These are phyloP conservation scores for Myriosclerotinia duriaeana DNA, from an alignment of 2,329 filamentous ascomycete species.

Conservation along the genomic window DNA sequence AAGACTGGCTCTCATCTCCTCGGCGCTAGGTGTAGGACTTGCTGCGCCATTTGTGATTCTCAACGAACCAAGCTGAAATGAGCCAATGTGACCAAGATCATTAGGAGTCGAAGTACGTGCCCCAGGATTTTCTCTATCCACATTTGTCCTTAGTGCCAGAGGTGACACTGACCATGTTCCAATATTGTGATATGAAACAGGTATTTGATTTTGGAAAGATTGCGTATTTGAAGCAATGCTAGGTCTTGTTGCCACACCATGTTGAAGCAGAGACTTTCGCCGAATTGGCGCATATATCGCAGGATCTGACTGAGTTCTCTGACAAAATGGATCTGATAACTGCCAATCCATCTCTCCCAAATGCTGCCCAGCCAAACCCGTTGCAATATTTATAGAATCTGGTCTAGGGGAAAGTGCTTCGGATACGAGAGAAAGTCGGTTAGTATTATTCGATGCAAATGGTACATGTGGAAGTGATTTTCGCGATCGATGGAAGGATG, in stretches of 20 bases:
- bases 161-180: conserved; percentile 18
- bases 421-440: conserved; percentile 36
- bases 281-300: conserved; percentile 37
- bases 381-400: conserved; percentile 21
- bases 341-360: conserved; percentile 21
- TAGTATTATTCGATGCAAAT: conserved; percentile 25
- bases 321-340: conserved; percentile 16
- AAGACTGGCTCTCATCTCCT: conserved; percentile 27
- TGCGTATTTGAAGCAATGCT: conserved; percentile 21
- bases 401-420: conserved; percentile 31
- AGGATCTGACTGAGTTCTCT: conserved; percentile 32
- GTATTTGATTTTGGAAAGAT: conserved; percentile 24
- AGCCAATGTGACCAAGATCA: conserved; percentile 57
- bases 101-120: conserved; percentile 48
- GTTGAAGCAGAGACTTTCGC: conserved; percentile 38
- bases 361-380: conserved; percentile 18
- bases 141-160: conserved; percentile 18
- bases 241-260: conserved; percentile 39
- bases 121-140: conserved; percentile 13
- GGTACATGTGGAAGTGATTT: conserved; percentile 33
- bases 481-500: conserved; percentile 25
- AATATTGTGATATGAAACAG: conserved; percentile 13
- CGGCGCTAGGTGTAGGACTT: conserved; percentile 50
- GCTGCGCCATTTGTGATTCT: conserved; percentile 60
- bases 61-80: conserved; percentile 61